Evolutionary conservation across 345 rosid genomes (phyloP), one percentile per base, ranked within the genome.

Genomic region (Brassica carinata): DNA sequence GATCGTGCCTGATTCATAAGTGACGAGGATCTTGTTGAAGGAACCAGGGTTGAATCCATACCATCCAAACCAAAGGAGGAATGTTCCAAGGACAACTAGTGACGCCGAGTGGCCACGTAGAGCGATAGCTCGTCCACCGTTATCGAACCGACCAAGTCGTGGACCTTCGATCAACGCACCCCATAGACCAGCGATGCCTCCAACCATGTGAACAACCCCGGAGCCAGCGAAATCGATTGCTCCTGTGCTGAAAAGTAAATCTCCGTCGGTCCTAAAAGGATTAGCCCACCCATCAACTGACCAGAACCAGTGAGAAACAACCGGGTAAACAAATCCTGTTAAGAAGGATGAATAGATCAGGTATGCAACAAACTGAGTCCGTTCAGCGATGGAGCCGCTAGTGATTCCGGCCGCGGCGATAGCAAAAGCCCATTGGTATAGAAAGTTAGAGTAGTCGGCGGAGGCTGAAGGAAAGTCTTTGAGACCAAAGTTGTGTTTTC

Each of bases 331-430:
- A 34, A 86, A 82, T 1, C 85, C 87, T 19, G 89, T 86, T 38
- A 86, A 75, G 69, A 86, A 86, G 6, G 86, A 86, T 0, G 87
- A 86, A 15, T 84, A 84, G 69, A 67, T 82, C 26, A 30, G 73
- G 61, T 91, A 93, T 55, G 98, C 91, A 2, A 90, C 95, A 59
- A 93, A 91, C 82, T 91, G 98, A 63, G 98, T 93, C 31, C 98
- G 83, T 82, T 93, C 98, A 0, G 98, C 98, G 15, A 93, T 93
- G 0, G 88, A 83, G 2, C 88, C 88, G 19, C 88, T 79, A 0
- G 88, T 84, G 71, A 86, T 86, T 15, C 88, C 86, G n/a, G 88
- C 86, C 7, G 86, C 86, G 0, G 85, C 88, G 5, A 86, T 86
- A 31, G 88, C 86, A 34, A 86, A 86, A n/a, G 88, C 86, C 86